Evolutionary conservation across 805 yeast genomes (phyloP).

Genomic region (Lipomyces spencermartinsiae): DNA sequence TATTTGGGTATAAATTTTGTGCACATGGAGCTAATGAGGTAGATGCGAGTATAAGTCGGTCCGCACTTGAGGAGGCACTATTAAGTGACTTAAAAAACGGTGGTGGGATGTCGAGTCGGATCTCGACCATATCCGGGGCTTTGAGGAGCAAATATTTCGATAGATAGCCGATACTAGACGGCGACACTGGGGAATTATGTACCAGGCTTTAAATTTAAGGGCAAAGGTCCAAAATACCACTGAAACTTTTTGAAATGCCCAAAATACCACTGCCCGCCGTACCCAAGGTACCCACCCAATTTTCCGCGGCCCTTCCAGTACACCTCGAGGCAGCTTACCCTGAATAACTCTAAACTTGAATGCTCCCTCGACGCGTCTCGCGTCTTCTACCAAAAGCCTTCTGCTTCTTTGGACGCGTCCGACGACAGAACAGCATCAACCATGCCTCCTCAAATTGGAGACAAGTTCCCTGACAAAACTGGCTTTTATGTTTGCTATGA

Average conservation of each 20-base stretch:
- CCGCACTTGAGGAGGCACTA: slow-evolving; percentile 48
- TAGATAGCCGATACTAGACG: not conserved
- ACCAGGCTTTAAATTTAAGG: not conserved
- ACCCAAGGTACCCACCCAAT: too few species aligned
- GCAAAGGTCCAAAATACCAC: too few species aligned
- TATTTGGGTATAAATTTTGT: too few species aligned
- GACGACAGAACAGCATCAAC: too few species aligned
- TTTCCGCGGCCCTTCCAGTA: too few species aligned
- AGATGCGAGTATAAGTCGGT: slow-evolving; percentile 44
- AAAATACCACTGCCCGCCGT: too few species aligned
- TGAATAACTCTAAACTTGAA: too few species aligned
- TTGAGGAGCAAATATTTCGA: slow-evolving; percentile 31
- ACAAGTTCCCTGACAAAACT: not conserved
- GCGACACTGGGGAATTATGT: not conserved
- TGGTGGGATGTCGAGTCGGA: slow-evolving; percentile 27
- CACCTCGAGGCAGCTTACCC: too few species aligned
- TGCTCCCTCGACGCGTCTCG: too few species aligned
- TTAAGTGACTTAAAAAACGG: slow-evolving; percentile 34
- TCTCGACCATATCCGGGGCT: slow-evolving; percentile 25
- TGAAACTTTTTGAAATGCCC: too few species aligned
- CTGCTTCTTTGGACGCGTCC: too few species aligned
- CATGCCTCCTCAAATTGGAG: not conserved
- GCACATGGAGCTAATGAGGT: not conserved
- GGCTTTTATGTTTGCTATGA: not conserved
- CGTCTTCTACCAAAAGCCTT: too few species aligned